A percentile compares a stretch with the other conserved stretches of the same genome.
phyloP scores from a whole-genome alignment of 2,329 filamentous ascomycete species.

The Cadophora sp. region DNA sequence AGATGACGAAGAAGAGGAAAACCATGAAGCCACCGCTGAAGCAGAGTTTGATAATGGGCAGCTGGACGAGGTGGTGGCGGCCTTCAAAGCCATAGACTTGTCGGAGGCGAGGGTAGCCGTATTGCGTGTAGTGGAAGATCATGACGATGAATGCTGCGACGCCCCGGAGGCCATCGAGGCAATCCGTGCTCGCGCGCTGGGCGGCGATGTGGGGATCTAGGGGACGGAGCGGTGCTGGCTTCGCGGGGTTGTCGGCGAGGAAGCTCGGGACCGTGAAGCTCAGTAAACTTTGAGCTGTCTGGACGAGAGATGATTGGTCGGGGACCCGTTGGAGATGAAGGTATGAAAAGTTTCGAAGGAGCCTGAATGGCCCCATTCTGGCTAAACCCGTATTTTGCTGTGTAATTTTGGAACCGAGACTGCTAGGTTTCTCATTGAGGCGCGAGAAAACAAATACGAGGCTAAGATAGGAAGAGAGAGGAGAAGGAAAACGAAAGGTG shows the following conservation, averaged over 20 bases:
- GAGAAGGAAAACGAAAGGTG: neutral
- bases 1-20: neutral
- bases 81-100: neutral
- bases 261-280: neutral
- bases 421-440: neutral
- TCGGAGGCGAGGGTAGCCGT: no score
- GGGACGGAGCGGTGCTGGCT: neutral
- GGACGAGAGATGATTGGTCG: neutral
- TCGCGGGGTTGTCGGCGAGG: neutral
- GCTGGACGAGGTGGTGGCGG: neutral
- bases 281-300: neutral
- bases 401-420: no score
- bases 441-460: neutral
- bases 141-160: constrained; percentile 4
- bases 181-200: neutral
- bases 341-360: neutral
- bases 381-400: no score
- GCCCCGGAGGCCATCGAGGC: constrained; percentile 12
- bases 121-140: constrained; percentile 1
- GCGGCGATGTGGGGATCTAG: neutral
- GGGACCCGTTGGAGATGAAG: neutral
- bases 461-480: no score
- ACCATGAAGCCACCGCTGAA: neutral
- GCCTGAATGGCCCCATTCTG: neutral
- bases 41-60: neutral